Base-by-base conservation (phyloP, 2,329 filamentous ascomycete species). In the Allantophomopsis cytisporea region DNA sequence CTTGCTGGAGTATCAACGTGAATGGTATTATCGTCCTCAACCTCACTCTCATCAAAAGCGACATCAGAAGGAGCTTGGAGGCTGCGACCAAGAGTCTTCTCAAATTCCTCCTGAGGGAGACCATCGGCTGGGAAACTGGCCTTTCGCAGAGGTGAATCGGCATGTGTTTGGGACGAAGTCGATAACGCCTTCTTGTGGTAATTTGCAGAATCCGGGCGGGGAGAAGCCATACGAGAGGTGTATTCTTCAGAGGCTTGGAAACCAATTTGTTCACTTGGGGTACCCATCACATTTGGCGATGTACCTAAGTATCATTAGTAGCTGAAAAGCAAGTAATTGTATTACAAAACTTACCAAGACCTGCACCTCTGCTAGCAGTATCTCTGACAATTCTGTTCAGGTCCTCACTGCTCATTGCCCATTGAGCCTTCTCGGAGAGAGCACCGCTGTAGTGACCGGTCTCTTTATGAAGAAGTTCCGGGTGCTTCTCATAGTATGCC, bases 401-500 rank as follows among this genome's bases (percentile, higher is more conserved):
- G 54, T 94, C 84, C 33, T 86, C 83, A 51, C 83, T 88, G 60
- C 83, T 91, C 76, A 94, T 73, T 41, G 86, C 84, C 63, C 82
- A 93, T 54, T 91, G 83, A 33, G 37, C 66, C 21, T 71, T 71
- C 37, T 69, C 71, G 41, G 69, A 67, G 43, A 75, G 67, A 28
- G 68, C 69, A 32, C 69, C 66, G 39, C 66, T 70, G 52, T 81
- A 80, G 46, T 72, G 69, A 33, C 50, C 49, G 41, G 50, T 73
- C 54, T 88, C 84, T 59, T 89, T 85, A 55, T 81, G 76, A 40
- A 73, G 69, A 21, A 81, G 67, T 48, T 95, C 84, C 0, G 89
- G 89, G 53, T 94, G 87, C 61, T 91, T 95, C 52, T 86, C 76
- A 54, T 91, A 93, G 72, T 94, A 95, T 18, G 83, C 83, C 62